phyloP scores from a whole-genome alignment of 1,284 basidiomycete species.

The Boletus semigastroideus region DNA sequence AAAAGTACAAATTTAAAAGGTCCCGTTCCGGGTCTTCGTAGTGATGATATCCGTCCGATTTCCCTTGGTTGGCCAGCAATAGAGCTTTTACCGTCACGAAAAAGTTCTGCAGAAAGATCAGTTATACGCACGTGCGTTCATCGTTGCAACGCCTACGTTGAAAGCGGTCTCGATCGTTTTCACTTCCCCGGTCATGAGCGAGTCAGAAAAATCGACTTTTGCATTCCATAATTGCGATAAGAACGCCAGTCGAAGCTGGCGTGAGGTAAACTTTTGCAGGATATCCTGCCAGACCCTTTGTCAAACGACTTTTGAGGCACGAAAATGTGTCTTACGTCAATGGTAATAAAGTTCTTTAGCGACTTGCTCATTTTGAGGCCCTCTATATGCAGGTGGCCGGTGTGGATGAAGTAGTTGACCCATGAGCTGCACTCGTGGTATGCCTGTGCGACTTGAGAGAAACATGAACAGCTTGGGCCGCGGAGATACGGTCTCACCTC shows the following conservation, averaged over 20 bases:
- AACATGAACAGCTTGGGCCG: conserved; percentile 2
- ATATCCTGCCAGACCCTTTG: conserved; percentile 61
- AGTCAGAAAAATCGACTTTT: conserved; percentile 94
- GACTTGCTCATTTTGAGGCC: conserved; percentile 99
- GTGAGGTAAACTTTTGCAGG: conserved; percentile 79
- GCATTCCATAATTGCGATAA: conserved; percentile 90
- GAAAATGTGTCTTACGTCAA: conserved; percentile 67
- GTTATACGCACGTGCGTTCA: background rate
- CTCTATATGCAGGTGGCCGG: conserved; percentile 98
- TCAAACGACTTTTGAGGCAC: background rate
- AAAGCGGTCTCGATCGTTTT: conserved; percentile 83
- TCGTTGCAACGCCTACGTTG: conserved; percentile 59
- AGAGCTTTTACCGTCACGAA: conserved; percentile 88
- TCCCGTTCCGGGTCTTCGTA: conserved; percentile 67
- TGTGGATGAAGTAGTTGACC: conserved; percentile 99
- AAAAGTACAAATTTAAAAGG: conserved; percentile 58
- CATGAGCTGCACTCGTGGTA: conserved; percentile 92
- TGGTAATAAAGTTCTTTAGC: conserved; percentile 98
- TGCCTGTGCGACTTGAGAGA: conserved; percentile 51
- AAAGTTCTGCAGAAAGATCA: conserved; percentile 76
- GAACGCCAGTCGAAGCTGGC: conserved; percentile 95
- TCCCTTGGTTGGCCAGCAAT: conserved; percentile 47
- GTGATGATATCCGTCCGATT: conserved; percentile 60
- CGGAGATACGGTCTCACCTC: conserved; percentile 58
- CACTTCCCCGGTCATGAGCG: conserved; percentile 86